A percentile compares a stretch with the other conserved stretches of the same genome.
phyloP scores from a whole-genome alignment of 2,329 filamentous ascomycete species.

The Hypoxylon sp. region DNA sequence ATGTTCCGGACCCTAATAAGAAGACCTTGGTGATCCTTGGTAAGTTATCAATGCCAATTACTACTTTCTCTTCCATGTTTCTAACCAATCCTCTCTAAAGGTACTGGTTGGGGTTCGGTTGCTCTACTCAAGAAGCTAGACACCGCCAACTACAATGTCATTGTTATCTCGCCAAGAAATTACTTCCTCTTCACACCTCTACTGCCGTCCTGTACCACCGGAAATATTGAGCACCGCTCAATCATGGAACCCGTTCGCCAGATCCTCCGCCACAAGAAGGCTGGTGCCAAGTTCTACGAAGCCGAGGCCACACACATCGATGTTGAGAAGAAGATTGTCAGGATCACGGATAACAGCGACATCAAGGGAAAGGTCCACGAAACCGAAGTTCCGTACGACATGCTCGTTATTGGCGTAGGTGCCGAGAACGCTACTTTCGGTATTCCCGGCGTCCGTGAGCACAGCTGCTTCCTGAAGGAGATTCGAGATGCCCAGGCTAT shows the following conservation, averaged over 20 bases:
- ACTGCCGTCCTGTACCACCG: constrained; percentile 96
- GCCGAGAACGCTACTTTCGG: constrained; percentile 99
- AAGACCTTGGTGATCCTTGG: constrained; percentile 97
- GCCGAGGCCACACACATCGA: constrained; percentile 97
- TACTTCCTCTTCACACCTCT: constrained; percentile 99
- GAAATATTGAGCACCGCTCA: constrained; percentile 97
- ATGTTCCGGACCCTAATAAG: constrained; percentile 85
- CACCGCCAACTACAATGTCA: constrained; percentile 98
- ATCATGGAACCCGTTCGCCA: constrained; percentile 99
- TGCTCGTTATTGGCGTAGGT: constrained; percentile 97
- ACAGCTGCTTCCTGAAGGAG: constrained; percentile 99
- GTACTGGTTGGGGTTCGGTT: constrained; percentile 95
- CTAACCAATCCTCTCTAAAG: constrained; percentile 62
- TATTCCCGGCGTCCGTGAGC: constrained; percentile 93
- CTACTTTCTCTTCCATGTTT: constrained; percentile 8
- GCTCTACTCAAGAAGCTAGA: constrained; percentile 98
- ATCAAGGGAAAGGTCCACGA: constrained; percentile 85
- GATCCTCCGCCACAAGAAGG: constrained; percentile 95
- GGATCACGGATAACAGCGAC: constrained; percentile 92
- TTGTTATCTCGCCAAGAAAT: constrained; percentile 97
- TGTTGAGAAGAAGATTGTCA: constrained; percentile 87
- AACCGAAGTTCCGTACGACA: constrained; percentile 96
- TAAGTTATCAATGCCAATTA: constrained; percentile 60
- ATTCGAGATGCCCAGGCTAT: constrained; percentile 96
- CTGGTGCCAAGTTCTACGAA: constrained; percentile 96